Percentiles rank a stretch among this genome's conserved stretches.
Conservation (phyloP, 352 stramenopile genomes). For the Phytophthora capsici region DNA sequence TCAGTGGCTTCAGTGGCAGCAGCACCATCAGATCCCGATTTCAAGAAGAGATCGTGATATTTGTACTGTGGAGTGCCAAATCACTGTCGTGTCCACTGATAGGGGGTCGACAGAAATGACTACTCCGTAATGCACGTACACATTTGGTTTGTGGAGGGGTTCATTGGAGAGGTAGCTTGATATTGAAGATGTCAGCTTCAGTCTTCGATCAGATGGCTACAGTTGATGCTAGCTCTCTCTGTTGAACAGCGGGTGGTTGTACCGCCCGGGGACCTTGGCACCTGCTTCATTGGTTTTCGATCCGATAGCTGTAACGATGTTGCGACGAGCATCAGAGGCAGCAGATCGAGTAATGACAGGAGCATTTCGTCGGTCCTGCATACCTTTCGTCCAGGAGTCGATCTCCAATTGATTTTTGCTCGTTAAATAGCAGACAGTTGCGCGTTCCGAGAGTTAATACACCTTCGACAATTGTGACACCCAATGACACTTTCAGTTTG, state of each 20-base stretch:
- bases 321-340: slow-evolving; percentile 68
- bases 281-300: slow-evolving; percentile 63
- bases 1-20: no score
- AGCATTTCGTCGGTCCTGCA: slow-evolving; percentile 58
- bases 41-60: no score
- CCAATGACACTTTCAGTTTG: slow-evolving; percentile 61
- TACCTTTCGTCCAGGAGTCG: slow-evolving; percentile 69
- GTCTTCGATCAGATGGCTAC: no score
- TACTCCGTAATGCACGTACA: no score
- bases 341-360: slow-evolving; percentile 42
- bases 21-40: no score
- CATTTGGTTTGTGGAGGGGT: no score
- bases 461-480: slow-evolving; percentile 62
- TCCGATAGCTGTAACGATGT: slow-evolving; percentile 49
- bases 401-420: slow-evolving; percentile 56
- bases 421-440: slow-evolving; percentile 58
- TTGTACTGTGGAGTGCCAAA: no score
- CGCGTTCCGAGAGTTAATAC: slow-evolving; percentile 62
- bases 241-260: slow-evolving; percentile 85
- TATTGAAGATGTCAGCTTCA: no score
- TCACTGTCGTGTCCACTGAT: no score
- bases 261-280: slow-evolving; percentile 57
- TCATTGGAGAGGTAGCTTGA: no score
- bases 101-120: no score
- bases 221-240: slow-evolving; percentile 36